Percentiles rank a stretch among this genome's conserved stretches.
phyloP scores from a whole-genome alignment of 108 stramenopile genomes.

The Fistulifera pelliculosa region DNA sequence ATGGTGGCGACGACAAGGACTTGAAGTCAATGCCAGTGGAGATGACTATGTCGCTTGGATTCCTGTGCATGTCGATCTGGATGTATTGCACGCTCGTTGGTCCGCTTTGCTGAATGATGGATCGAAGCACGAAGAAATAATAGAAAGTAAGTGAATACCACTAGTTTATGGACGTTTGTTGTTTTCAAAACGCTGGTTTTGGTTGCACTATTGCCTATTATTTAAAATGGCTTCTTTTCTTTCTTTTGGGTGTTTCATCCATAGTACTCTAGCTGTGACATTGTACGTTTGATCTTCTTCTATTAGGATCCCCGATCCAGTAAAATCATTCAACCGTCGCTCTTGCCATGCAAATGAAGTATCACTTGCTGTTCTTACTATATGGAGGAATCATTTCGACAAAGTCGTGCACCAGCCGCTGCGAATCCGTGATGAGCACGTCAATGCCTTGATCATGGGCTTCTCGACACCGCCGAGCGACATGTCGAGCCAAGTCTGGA shows the following conservation, averaged over 20 bases:
- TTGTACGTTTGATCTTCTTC: constrained; percentile 75
- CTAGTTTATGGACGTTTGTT: too few relatives aligned
- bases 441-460: constrained; percentile 15
- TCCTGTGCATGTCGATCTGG: constrained; percentile 31
- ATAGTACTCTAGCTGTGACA: constrained; percentile 43
- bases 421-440: constrained; percentile 66
- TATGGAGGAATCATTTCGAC: constrained; percentile 22
- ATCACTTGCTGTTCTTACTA: constrained; percentile 16
- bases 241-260: constrained; percentile 36
- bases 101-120: background rate
- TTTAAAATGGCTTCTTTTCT: too few relatives aligned
- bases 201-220: too few relatives aligned
- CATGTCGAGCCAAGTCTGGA: constrained; percentile 43
- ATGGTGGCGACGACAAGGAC: constrained; percentile 7
- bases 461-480: constrained; percentile 45
- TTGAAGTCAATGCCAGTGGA: constrained; percentile 46
- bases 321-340: constrained; percentile 32
- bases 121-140: too few relatives aligned
- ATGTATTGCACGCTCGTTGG: constrained; percentile 6
- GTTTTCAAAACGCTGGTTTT: too few relatives aligned
- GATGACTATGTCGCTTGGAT: constrained; percentile 35
- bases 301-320: constrained; percentile 57
- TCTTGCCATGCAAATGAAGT: constrained; percentile 36
- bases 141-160: background rate
- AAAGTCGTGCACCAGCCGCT: constrained; percentile 63